Conservation (phyloP, 106 monocot genomes). For the Platanthera zijinensis region DNA sequence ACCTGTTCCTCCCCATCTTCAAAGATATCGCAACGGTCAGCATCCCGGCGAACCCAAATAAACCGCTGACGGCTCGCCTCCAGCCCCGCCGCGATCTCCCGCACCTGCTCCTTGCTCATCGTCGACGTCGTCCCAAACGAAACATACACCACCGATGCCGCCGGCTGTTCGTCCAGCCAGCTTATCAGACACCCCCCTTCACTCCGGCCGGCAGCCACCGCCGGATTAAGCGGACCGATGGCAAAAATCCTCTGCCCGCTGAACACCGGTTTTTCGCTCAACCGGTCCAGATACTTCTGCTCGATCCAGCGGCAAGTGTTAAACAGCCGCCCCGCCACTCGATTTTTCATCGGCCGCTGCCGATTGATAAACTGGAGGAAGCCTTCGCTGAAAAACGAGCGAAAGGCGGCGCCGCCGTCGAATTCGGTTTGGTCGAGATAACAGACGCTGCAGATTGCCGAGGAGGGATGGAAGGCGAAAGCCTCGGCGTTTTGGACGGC, state of each 20-base stretch:
- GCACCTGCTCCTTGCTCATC: constrained; percentile 14
- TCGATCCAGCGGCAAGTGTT: constrained; percentile 51
- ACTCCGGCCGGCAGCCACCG: background rate
- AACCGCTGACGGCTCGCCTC: constrained; percentile 18
- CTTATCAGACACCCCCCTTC: background rate
- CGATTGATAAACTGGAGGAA: constrained; percentile 32
- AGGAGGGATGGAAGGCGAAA: constrained; percentile 50
- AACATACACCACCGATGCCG: constrained; percentile 20
- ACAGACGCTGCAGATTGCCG: constrained; percentile 43
- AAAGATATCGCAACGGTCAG: constrained; percentile 16
- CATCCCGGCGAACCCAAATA: constrained; percentile 17
- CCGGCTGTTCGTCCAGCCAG: constrained; percentile 26
- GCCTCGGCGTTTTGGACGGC: constrained; percentile 23
- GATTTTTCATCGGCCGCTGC: constrained; percentile 17
- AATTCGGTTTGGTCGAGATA: constrained; percentile 20
- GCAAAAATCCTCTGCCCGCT: constrained; percentile 30
- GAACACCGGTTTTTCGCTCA: constrained; percentile 16
- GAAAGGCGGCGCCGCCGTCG: background rate
- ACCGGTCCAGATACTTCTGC: constrained; percentile 27
- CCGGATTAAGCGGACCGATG: constrained; percentile 38
- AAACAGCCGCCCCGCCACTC: constrained; percentile 28
- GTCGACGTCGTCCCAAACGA: constrained; percentile 24
- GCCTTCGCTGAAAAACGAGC: constrained; percentile 46
- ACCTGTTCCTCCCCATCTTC: background rate
- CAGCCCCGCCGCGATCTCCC: constrained; percentile 19